Conservation (phyloP, 2,329 filamentous ascomycete species). For the Colletotrichum aenigma region DNA sequence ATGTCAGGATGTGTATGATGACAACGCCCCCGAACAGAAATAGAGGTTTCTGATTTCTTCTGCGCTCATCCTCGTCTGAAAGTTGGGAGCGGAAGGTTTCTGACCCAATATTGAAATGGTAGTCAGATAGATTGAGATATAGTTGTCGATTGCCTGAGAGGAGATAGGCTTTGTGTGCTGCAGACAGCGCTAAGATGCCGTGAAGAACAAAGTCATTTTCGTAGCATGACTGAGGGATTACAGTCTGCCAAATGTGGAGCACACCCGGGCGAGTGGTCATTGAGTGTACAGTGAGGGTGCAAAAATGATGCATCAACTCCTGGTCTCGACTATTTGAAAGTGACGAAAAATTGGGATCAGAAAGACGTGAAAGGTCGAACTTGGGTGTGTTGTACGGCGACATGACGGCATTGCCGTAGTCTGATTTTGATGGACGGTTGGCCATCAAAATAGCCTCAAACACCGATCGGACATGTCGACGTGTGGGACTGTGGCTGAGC, state of each 20-base stretch:
- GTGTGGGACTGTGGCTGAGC: not conserved
- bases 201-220: not conserved
- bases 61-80: not conserved
- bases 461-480: not conserved
- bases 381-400: not conserved
- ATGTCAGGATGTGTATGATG: not conserved
- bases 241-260: not conserved
- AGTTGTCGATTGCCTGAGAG: not conserved
- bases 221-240: not conserved
- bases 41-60: not conserved
- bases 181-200: not conserved
- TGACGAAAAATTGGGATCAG: not conserved
- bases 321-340: not conserved
- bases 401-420: not conserved
- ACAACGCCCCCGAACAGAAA: not conserved
- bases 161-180: not conserved
- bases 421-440: fast-evolving
- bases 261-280: not conserved
- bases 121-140: not conserved
- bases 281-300: not conserved
- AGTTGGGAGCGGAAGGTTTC: not conserved
- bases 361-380: not conserved
- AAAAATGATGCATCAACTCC: not conserved
- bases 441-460: not conserved
- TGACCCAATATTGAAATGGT: not conserved